Percentiles rank a stretch among this genome's conserved stretches.
Evolutionary conservation across 1,284 basidiomycete species (phyloP).

Genomic region (Microbotryum violaceum): DNA sequence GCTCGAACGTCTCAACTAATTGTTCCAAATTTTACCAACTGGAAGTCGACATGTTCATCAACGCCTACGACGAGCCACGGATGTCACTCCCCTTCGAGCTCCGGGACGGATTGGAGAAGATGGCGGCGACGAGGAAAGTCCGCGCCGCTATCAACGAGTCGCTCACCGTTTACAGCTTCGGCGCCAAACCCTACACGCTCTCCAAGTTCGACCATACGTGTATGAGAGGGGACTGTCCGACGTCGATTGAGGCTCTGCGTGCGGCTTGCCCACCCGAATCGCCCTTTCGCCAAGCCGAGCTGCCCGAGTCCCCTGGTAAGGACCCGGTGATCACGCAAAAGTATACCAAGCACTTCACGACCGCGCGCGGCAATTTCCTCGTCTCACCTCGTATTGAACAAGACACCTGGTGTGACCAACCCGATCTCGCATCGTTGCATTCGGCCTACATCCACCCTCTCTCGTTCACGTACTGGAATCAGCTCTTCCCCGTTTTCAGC

Average conservation of each 20-base stretch:
- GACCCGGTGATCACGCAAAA: slow-evolving; percentile 4
- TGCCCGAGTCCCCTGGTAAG: slow-evolving; percentile 4
- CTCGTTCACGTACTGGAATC: slow-evolving; percentile 7
- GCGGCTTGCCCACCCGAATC: slow-evolving; percentile 13
- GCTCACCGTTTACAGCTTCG: too few species aligned
- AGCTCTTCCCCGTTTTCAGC: slow-evolving; percentile 14
- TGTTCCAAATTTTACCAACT: not conserved
- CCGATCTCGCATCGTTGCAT: slow-evolving; percentile 15
- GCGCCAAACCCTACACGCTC: not conserved
- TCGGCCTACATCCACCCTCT: slow-evolving; percentile 16
- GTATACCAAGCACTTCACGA: slow-evolving; percentile 14
- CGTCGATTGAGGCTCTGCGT: slow-evolving; percentile 7
- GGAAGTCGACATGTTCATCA: slow-evolving; percentile 21
- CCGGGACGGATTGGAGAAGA: slow-evolving; percentile 1
- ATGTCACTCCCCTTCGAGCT: slow-evolving; percentile 10
- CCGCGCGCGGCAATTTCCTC: slow-evolving; percentile 11
- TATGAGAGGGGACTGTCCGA: not conserved
- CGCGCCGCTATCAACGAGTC: not conserved
- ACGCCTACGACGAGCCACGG: slow-evolving; percentile 19
- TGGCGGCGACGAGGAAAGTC: not conserved
- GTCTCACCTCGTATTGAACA: slow-evolving; percentile 2
- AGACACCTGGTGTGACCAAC: slow-evolving; percentile 18
- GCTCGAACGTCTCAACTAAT: not conserved
- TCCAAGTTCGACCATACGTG: slow-evolving; percentile 1
- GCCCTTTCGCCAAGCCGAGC: not conserved